phyloP scores from a whole-genome alignment of 441 rosid genomes.

The Dalechampia spathulata region DNA sequence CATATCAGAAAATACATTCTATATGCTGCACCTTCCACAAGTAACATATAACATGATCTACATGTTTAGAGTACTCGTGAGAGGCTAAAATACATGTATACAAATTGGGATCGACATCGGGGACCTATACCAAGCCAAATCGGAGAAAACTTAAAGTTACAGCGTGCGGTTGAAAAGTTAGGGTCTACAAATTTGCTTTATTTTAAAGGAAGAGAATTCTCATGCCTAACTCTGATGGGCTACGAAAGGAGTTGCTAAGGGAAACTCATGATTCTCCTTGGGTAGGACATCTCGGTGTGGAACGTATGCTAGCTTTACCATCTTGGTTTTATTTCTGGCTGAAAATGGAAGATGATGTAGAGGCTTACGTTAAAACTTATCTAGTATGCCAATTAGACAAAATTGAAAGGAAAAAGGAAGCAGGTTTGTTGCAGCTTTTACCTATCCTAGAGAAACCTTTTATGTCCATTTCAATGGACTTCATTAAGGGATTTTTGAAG shows the following conservation, averaged over 20 bases:
- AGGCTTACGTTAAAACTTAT: not conserved
- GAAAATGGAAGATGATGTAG: not conserved
- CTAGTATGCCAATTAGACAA: slow-evolving; percentile 2
- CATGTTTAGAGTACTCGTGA: no score
- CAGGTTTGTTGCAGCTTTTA: not conserved
- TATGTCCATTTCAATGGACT: not conserved
- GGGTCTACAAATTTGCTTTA: no score
- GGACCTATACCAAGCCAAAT: no score
- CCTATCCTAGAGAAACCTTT: not conserved
- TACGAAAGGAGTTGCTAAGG: not conserved
- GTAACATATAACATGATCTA: no score
- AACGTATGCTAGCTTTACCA: not conserved
- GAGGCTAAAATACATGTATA: no score
- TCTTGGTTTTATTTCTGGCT: not conserved
- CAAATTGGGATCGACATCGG: no score
- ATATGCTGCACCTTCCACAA: no score
- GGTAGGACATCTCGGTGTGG: not conserved
- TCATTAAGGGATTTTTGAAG: not conserved
- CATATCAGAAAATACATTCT: no score
- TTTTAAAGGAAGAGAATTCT: not conserved
- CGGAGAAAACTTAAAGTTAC: no score
- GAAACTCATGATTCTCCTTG: not conserved
- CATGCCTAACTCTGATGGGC: not conserved
- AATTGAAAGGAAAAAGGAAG: no score
- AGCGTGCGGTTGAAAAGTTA: no score